These are phyloP conservation scores for Boletus edulis DNA, from an alignment of 768 basidiomycete genomes.

Conservation along the genomic window DNA sequence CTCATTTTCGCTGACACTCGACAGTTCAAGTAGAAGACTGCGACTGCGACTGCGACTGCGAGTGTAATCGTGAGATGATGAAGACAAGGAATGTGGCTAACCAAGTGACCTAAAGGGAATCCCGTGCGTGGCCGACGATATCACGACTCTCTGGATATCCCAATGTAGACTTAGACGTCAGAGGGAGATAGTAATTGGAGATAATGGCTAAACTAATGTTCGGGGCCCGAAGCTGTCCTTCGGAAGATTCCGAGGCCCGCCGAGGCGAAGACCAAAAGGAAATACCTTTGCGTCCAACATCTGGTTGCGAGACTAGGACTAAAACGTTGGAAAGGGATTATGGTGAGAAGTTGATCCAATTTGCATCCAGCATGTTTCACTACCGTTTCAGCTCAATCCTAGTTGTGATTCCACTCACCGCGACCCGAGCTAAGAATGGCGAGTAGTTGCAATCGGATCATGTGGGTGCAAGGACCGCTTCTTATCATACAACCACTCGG, in stretches of 20 bases:
- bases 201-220: too few species aligned
- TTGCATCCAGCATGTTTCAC: neutral
- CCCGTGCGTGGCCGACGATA: neutral
- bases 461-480: too few species aligned
- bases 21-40: neutral
- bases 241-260: too few species aligned
- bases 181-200: neutral
- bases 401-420: neutral
- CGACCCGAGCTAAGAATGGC: neutral
- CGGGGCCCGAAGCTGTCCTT: too few species aligned
- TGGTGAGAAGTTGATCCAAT: neutral
- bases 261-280: too few species aligned
- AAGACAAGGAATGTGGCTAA: neutral
- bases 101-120: neutral
- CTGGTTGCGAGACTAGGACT: too few species aligned
- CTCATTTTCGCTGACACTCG: neutral
- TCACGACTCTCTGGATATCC: neutral
- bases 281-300: too few species aligned
- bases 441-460: neutral
- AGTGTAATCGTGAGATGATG: neutral
- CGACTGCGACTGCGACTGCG: neutral
- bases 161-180: neutral
- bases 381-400: neutral
- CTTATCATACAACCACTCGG: conserved; percentile 1
- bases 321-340: neutral